Conservation (phyloP, 495 filamentous ascomycete genomes). For the Xylaria intraflava region DNA sequence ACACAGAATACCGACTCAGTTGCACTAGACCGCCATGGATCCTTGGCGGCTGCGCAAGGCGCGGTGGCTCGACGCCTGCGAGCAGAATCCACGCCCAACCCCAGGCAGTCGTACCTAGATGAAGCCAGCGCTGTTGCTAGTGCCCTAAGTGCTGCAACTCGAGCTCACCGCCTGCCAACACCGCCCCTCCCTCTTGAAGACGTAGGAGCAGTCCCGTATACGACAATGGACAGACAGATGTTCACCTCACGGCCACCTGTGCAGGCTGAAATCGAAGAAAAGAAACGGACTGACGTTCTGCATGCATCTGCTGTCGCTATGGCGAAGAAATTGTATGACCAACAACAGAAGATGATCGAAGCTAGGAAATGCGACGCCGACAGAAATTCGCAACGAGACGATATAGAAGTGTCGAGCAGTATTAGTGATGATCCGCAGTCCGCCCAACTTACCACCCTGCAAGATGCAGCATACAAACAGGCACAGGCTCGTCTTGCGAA, state of each 20-base stretch:
- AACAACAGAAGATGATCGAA: conserved; percentile 50
- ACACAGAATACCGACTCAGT: conserved; percentile 11
- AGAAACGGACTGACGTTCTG: conserved; percentile 60
- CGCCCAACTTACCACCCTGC: conserved; percentile 52
- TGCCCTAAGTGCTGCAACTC: conserved; percentile 61
- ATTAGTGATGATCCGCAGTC: conserved; percentile 27
- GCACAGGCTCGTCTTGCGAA: conserved; percentile 76
- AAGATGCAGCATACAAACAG: conserved; percentile 78
- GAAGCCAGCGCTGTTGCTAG: conserved; percentile 53
- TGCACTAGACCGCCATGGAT: conserved; percentile 41
- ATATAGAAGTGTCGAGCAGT: conserved; percentile 22
- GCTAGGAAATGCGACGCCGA: conserved; percentile 31
- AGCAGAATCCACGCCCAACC: conserved; percentile 57
- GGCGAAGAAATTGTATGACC: conserved; percentile 76
- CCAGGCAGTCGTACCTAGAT: conserved; percentile 48
- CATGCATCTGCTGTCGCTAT: conserved; percentile 79
- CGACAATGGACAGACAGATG: conserved; percentile 54
- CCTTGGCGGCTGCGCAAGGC: conserved; percentile 65
- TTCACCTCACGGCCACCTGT: conserved; percentile 72
- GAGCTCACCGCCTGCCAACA: conserved; percentile 42
- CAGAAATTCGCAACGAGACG: conserved; percentile 21
- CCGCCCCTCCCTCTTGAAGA: conserved; percentile 29
- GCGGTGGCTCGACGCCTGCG: conserved; percentile 62
- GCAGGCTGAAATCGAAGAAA: conserved; percentile 63
- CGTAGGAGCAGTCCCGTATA: conserved; percentile 38